Conservation (phyloP, 495 filamentous ascomycete genomes). For the Cairneyella variabilis region DNA sequence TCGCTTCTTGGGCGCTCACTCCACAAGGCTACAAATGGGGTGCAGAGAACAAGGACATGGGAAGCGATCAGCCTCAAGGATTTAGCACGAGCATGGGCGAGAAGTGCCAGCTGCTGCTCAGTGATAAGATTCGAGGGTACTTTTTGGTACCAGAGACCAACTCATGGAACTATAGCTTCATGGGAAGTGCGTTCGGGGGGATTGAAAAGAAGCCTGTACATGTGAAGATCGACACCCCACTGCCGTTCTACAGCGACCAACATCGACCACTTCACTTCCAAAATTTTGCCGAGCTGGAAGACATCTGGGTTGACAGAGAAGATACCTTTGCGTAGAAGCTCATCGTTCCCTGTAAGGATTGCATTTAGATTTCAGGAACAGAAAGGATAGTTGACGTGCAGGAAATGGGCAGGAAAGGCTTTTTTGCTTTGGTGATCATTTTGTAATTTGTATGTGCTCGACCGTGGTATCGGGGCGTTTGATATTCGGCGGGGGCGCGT, state of each 20-base stretch:
- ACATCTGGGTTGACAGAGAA: slow-evolving; percentile 80
- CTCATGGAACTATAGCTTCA: slow-evolving; percentile 98
- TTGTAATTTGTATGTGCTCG: too few relatives aligned
- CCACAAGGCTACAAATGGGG: slow-evolving; percentile 96
- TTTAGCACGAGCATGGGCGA: slow-evolving; percentile 91
- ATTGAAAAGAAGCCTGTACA: slow-evolving; percentile 86
- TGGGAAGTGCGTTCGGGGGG: slow-evolving; percentile 81
- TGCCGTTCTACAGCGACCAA: slow-evolving; percentile 87
- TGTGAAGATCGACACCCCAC: slow-evolving; percentile 90
- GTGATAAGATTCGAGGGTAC: slow-evolving; percentile 87
- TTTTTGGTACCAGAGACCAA: slow-evolving; percentile 92
- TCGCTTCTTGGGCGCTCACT: slow-evolving; percentile 88
- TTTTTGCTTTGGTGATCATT: slow-evolving; percentile 2
- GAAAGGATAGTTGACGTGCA: not conserved
- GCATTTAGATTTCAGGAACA: too few relatives aligned
- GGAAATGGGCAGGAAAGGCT: slow-evolving; percentile 1
- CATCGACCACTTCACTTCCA: slow-evolving; percentile 94
- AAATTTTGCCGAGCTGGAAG: slow-evolving; percentile 87
- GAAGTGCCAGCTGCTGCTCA: slow-evolving; percentile 90
- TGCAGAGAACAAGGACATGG: slow-evolving; percentile 87
- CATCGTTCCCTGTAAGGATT: too few relatives aligned
- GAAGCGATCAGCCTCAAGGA: slow-evolving; percentile 87
- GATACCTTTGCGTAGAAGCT: slow-evolving; percentile 77
- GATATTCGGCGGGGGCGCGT: slow-evolving; percentile 5
- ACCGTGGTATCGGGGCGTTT: slow-evolving; percentile 17